Evolutionary conservation across 768 basidiomycete genomes (phyloP).

Genomic region (Omphalotus guepiniiformis): DNA sequence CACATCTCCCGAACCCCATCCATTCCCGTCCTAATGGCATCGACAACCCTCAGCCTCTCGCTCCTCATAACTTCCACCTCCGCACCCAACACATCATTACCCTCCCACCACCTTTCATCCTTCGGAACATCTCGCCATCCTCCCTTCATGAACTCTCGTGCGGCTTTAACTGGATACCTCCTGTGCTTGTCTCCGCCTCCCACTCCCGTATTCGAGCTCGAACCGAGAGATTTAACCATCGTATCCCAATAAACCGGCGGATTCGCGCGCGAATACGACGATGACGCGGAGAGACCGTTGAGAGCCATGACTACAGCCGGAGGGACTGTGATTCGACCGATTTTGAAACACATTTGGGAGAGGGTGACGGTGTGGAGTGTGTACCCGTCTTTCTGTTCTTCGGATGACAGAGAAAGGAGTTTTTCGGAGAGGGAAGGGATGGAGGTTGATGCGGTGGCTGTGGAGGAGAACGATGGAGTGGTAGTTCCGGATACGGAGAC

Average conservation of each 20-base stretch:
- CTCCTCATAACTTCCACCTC: constrained; percentile 37
- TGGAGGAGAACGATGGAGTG: background rate
- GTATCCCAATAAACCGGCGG: constrained; percentile 48
- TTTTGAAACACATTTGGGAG: constrained; percentile 65
- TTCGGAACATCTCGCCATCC: constrained; percentile 63
- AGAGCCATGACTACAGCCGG: constrained; percentile 56
- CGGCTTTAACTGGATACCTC: constrained; percentile 31
- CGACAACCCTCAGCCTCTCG: constrained; percentile 29
- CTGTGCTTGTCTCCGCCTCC: too few relatives aligned
- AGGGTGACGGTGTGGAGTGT: constrained; percentile 60
- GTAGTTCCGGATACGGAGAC: constrained; percentile 5
- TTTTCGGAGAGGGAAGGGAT: background rate
- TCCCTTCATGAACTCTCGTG: constrained; percentile 43
- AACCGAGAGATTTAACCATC: constrained; percentile 32
- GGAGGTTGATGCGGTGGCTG: background rate
- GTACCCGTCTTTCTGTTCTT: constrained; percentile 48
- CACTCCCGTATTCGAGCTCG: constrained; percentile 29
- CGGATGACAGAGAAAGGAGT: background rate
- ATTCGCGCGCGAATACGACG: constrained; percentile 33
- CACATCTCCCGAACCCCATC: constrained; percentile 20
- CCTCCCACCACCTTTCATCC: constrained; percentile 66
- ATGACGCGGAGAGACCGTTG: constrained; percentile 50
- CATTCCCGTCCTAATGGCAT: constrained; percentile 31
- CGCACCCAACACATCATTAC: constrained; percentile 44
- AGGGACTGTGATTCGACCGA: constrained; percentile 68